Evolutionary conservation across 2,329 filamentous ascomycete genomes (phyloP), one percentile per base, ranked within the genome.

Genomic region (Elsinoe australis): DNA sequence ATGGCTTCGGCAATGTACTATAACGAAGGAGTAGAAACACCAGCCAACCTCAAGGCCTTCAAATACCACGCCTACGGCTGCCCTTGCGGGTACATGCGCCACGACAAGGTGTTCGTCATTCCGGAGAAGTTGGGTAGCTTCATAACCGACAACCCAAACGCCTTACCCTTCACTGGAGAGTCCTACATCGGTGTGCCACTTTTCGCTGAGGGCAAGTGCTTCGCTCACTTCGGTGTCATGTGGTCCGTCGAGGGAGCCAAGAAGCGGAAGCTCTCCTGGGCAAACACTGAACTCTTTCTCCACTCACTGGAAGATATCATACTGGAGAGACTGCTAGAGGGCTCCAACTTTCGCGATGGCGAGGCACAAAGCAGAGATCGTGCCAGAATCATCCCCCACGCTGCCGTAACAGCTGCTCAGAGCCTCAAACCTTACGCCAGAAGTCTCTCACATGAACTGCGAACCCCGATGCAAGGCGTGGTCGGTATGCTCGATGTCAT

Each of bases 401-500:
- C 75, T 48, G 71, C 74, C 17, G 68, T 80, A 18, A 74, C 78
- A 4, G 71, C 73, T 4, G 72, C 78, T 2, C 80, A 84, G 52
- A 82, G 80, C 2, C 67, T 86, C 14, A 82, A 83, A 58, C 81
- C 82, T 0, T 85, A 83, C 59, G 82, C 82, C n/a, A 74, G 80
- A 53, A 84, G 79, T 58, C 64, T 86, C 24, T 86, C 82, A 0
- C 82, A 86, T 55, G 82, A 86, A 59, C 63, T 86, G 38, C 71
- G 82, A 52, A 86, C 82, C 3, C 82, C 82, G 1, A 85, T 86
- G 81, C 82, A 86, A 62, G 82, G 82, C 33, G 80, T 86, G 5
- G 80, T 86, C 10, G 82, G 82, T 5, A 85, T 85, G 82, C 66
- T 86, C 34, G 82, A 86, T 64, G 79, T 86, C 52, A 85, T 86